A percentile compares a stretch with the other conserved stretches of the same genome.
phyloP scores from a whole-genome alignment of 768 basidiomycete genomes.

The Kwoniella shandongensis region DNA sequence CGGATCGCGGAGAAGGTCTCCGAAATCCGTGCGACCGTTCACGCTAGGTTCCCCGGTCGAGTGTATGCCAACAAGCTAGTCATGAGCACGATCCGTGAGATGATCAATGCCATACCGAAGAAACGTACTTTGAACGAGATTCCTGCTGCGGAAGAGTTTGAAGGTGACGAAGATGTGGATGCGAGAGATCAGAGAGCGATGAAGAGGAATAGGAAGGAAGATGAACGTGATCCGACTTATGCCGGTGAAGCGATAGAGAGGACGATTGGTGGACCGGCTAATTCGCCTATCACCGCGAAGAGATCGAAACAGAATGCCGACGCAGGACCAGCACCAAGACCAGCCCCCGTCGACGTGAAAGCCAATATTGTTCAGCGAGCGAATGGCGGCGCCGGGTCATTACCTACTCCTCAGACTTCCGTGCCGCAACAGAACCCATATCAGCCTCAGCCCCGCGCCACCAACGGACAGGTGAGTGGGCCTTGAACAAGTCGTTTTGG shows the following conservation, averaged over 20 bases:
- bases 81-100: slow-evolving; percentile 62
- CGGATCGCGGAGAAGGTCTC: slow-evolving; percentile 61
- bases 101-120: slow-evolving; percentile 36
- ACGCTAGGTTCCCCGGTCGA: slow-evolving; percentile 61
- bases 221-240: slow-evolving; percentile 31
- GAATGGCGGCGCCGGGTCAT: not conserved
- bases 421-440: not conserved
- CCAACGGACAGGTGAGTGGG: not conserved
- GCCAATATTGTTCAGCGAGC: not conserved
- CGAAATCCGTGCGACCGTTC: slow-evolving; percentile 62
- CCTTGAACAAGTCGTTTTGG: no score
- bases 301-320: not conserved
- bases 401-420: slow-evolving; percentile 12
- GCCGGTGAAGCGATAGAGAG: slow-evolving; percentile 17
- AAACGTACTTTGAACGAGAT: slow-evolving; percentile 17
- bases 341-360: slow-evolving; percentile 10
- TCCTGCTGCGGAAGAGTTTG: slow-evolving; percentile 35
- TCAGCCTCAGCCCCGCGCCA: slow-evolving; percentile 4
- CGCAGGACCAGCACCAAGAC: not conserved
- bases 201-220: slow-evolving; percentile 25
- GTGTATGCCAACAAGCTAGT: slow-evolving; percentile 65
- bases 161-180: slow-evolving; percentile 33
- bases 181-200: slow-evolving; percentile 18
- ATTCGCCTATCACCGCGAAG: slow-evolving; percentile 1
- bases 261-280: slow-evolving; percentile 4